Conservation (phyloP, 23 red algal genomes). For the Agarophyton chilense region DNA sequence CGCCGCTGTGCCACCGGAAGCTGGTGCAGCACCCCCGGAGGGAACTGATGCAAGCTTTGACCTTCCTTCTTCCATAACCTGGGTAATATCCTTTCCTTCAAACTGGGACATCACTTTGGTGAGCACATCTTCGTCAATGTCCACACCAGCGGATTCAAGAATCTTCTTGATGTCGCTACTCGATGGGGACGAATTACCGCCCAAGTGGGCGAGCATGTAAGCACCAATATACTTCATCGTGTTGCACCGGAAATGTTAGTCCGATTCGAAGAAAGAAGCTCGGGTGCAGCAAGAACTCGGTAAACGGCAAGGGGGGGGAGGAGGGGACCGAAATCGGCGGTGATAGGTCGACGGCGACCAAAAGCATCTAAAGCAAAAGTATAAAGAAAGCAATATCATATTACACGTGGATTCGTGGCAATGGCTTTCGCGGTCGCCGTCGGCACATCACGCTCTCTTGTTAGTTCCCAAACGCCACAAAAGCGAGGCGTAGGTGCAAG, state of each 20-base stretch:
- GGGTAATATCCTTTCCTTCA: slow-evolving; percentile 75
- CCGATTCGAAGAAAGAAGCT: background rate
- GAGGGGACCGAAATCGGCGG: no score
- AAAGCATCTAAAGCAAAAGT: background rate
- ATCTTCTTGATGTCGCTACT: slow-evolving; percentile 88
- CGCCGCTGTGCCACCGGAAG: slow-evolving; percentile 37
- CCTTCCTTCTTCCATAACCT: slow-evolving; percentile 81
- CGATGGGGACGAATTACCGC: slow-evolving; percentile 73
- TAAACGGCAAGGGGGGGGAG: no score
- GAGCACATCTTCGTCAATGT: slow-evolving; percentile 71
- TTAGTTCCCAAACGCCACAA: no score
- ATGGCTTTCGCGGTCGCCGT: slow-evolving; percentile 5
- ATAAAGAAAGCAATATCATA: background rate
- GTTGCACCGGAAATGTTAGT: background rate
- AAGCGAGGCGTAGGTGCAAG: no score
- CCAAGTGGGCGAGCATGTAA: slow-evolving; percentile 82
- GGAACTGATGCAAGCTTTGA: slow-evolving; percentile 85
- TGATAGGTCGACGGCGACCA: background rate
- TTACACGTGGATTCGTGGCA: slow-evolving; percentile 7
- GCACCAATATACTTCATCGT: slow-evolving; percentile 93
- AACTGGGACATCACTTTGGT: slow-evolving; percentile 62
- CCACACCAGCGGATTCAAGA: slow-evolving; percentile 79
- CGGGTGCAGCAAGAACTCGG: background rate
- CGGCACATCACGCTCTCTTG: background rate
- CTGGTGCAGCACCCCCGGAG: slow-evolving; percentile 69